Evolutionary conservation across 106 monocot species (phyloP).

Genomic region (Apostasia shenzhenica): DNA sequence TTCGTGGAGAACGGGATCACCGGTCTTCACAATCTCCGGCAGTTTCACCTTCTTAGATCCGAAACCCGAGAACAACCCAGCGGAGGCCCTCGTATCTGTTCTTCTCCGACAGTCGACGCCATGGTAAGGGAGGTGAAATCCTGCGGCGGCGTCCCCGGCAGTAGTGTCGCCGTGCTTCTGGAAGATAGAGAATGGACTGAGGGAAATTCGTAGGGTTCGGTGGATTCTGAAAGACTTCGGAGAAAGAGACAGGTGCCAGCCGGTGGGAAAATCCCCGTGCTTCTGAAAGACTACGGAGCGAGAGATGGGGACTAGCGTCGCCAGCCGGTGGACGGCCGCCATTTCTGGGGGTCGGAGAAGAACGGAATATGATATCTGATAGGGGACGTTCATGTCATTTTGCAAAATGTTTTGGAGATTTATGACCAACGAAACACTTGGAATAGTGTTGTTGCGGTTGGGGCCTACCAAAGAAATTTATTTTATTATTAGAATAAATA

Average conservation of each 20-base stretch:
- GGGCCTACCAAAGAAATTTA: no score
- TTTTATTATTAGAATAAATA: no score
- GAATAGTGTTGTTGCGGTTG: no score
- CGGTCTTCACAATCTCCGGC: conserved; percentile 81
- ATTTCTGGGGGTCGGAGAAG: not conserved
- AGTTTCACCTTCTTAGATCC: conserved; percentile 15
- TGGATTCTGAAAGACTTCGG: not conserved
- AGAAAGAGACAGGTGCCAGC: not conserved
- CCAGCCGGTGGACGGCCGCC: not conserved
- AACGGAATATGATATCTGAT: no score
- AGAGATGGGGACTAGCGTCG: not conserved
- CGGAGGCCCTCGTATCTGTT: not conserved
- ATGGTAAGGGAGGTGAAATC: not conserved
- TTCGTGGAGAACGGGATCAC: conserved; percentile 93
- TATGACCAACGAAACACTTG: no score
- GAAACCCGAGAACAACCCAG: conserved; percentile 54
- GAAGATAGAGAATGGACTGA: not conserved
- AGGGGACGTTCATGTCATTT: no score
- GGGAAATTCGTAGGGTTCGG: not conserved
- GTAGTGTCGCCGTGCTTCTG: not conserved
- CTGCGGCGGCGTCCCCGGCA: not conserved
- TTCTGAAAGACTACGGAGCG: not conserved
- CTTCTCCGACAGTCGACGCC: not conserved
- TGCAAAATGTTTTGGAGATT: no score
- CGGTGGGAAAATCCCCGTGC: not conserved